Percentiles rank a stretch among this genome's conserved stretches.
Conservation (phyloP, 106 monocot genomes). For the Dendrobium chrysotoxum region DNA sequence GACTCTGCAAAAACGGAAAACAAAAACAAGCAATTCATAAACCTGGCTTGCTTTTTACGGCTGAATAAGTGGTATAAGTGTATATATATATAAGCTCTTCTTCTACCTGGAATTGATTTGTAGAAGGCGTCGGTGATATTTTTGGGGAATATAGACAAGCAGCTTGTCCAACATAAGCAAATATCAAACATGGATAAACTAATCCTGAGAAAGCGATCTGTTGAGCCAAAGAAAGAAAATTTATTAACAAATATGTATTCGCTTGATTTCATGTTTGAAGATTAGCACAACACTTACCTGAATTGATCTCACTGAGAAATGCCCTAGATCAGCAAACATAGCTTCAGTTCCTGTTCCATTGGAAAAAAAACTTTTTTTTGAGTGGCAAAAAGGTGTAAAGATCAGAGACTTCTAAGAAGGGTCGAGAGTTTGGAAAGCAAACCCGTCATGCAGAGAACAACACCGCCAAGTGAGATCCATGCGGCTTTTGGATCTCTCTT, state of each 20-base stretch:
- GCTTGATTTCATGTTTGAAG: background rate
- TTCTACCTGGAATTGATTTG: conserved; percentile 50
- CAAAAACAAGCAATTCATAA: background rate
- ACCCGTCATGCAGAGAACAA: conserved; percentile 88
- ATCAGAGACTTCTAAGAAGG: too few relatives aligned
- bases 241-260: background rate
- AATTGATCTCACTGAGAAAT: conserved; percentile 72
- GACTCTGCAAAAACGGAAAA: conserved; percentile 10
- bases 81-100: too few relatives aligned
- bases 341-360: conserved; percentile 60
- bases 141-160: conserved; percentile 25
- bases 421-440: background rate
- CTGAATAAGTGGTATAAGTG: background rate
- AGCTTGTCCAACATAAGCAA: conserved; percentile 55
- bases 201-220: conserved; percentile 59
- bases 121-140: conserved; percentile 39
- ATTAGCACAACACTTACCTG: conserved; percentile 22
- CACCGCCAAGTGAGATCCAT: conserved; percentile 76
- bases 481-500: conserved; percentile 46
- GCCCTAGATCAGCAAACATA: conserved; percentile 81
- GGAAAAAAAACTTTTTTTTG: too few relatives aligned
- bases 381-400: background rate
- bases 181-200: conserved; percentile 48
- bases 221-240: conserved; percentile 1
- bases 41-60: background rate